Base-by-base conservation (phyloP, 495 filamentous ascomycete species). In the Podospora pseudocomata region DNA sequence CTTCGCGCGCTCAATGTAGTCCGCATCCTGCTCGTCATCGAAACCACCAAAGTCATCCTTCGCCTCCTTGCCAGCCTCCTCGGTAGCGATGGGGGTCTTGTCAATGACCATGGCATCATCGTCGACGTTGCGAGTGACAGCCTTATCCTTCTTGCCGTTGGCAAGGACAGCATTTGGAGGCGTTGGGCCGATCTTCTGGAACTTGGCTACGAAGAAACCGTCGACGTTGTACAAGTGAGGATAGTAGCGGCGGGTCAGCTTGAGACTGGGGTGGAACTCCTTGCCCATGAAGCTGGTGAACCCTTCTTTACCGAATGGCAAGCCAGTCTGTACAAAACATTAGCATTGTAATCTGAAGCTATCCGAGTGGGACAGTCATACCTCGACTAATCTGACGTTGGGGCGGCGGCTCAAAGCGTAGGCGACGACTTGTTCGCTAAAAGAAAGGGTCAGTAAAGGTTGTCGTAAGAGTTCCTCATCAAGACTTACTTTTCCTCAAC, bases 181-280 rank as follows among this genome's bases (percentile, higher is more conserved):
- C 15, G 89, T 91, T 0, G 90, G 91, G 15, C 87, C 95, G 32
- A 86, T 86, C 86, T 99, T 99, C 81, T 96, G 94, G 76, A 99
- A 89, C 80, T 98, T 99, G 74, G 92, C 90, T 66, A 98, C 95
- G 77, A 96, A 99, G 88, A 99, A 99, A 65, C 95, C 95, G 71
- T 99, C 95, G 28, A 99, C 91, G 81, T 99, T 99, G 83, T 94
- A 94, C 57, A 91, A 85, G 72, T 98, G 94, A 0, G 94, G 94
- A 79, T 97, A 98, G 80, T 92, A 99, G 64, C 96, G 85, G 63
- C 92, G 85, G 18, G 94, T 94, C 72, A 93, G 80, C 72, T 91
- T 91, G 85, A 99, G 89, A 76, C 87, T 90, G 5, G 88, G 84
- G 73, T 92, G 89, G 80, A 99, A 99, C 62, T 85, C 87, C 85